A percentile compares a stretch with the other conserved stretches of the same genome.
These are phyloP conservation scores for Nothophoma quercina DNA, from an alignment of 2,329 filamentous ascomycete genomes.

Conservation along the genomic window DNA sequence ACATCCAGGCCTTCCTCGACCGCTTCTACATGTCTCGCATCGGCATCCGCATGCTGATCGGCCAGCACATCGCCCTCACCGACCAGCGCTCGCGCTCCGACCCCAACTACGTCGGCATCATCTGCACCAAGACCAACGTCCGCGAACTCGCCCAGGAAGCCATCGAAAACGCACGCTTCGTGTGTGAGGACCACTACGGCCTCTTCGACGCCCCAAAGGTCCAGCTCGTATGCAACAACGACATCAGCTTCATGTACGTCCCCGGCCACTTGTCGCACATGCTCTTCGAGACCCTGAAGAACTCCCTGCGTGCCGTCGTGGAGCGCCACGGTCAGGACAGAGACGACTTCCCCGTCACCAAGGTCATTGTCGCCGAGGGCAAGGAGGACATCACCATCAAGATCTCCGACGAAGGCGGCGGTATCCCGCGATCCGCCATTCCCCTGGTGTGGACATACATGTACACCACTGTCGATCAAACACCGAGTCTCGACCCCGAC, in stretches of 20 bases:
- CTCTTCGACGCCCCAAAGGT: slow-evolving; percentile 96
- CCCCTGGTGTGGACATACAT: slow-evolving; percentile 99
- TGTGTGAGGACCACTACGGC: slow-evolving; percentile 98
- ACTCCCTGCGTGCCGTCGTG: slow-evolving; percentile 94
- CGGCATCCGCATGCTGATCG: slow-evolving; percentile 98
- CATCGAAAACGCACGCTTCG: slow-evolving; percentile 98
- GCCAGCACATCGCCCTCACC: slow-evolving; percentile 95
- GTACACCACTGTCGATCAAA: slow-evolving; percentile 98
- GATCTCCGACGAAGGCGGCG: slow-evolving; percentile 94
- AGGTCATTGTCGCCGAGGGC: slow-evolving; percentile 96
- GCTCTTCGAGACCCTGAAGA: slow-evolving; percentile 99
- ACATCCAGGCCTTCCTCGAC: slow-evolving; percentile 96
- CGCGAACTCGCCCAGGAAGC: slow-evolving; percentile 93
- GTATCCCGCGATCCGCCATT: slow-evolving; percentile 90
- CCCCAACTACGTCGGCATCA: slow-evolving; percentile 95
- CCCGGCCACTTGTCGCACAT: slow-evolving; percentile 98
- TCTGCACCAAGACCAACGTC: slow-evolving; percentile 98
- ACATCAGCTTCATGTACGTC: slow-evolving; percentile 99
- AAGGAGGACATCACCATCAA: slow-evolving; percentile 99
- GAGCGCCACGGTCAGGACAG: slow-evolving; percentile 95
- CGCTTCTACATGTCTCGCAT: slow-evolving; percentile 99
- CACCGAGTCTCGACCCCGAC: slow-evolving; percentile 92
- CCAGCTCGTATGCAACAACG: slow-evolving; percentile 92
- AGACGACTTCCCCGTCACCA: slow-evolving; percentile 94
- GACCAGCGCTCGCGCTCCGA: slow-evolving; percentile 90